A percentile compares a stretch with the other conserved stretches of the same genome.
Conservation (phyloP, 345 rosid genomes). For the Angophora floribunda region DNA sequence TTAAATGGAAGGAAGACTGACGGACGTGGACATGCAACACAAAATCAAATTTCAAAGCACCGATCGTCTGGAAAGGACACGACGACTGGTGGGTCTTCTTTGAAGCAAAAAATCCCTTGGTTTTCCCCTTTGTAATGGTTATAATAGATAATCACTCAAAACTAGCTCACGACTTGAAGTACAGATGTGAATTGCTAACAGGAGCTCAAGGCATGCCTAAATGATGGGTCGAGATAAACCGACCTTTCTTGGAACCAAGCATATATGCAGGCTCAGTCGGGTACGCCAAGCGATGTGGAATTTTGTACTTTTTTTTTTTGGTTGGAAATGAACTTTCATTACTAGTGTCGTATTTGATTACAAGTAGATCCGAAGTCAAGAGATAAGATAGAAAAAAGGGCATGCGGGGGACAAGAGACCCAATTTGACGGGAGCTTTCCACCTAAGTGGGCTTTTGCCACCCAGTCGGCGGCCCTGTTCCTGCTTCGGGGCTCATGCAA, state of each 20-base stretch:
- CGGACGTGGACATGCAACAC: not conserved
- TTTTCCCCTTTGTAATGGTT: too few species aligned
- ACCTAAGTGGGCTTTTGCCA: too few species aligned
- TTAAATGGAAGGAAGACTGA: not conserved
- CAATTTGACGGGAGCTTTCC: too few species aligned
- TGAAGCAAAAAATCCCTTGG: not conserved
- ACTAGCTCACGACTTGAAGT: not conserved
- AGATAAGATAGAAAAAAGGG: too few species aligned
- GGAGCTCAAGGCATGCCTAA: not conserved
- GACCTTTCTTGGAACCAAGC: not conserved
- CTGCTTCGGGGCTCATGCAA: too few species aligned
- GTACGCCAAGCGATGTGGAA: not conserved
- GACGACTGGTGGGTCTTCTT: not conserved
- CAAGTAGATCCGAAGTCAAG: too few species aligned
- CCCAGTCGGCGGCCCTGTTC: too few species aligned
- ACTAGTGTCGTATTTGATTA: too few species aligned
- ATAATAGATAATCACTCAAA: too few species aligned
- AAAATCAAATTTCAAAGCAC: not conserved
- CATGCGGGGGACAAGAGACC: too few species aligned
- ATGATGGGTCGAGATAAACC: not conserved
- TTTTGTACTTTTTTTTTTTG: not conserved
- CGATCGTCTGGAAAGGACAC: not conserved
- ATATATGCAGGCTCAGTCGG: not conserved
- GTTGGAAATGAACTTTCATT: too few species aligned
- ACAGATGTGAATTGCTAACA: not conserved